Evolutionary conservation across 2,329 filamentous ascomycete genomes (phyloP).

Genomic region (Ceratocystis harringtonii): DNA sequence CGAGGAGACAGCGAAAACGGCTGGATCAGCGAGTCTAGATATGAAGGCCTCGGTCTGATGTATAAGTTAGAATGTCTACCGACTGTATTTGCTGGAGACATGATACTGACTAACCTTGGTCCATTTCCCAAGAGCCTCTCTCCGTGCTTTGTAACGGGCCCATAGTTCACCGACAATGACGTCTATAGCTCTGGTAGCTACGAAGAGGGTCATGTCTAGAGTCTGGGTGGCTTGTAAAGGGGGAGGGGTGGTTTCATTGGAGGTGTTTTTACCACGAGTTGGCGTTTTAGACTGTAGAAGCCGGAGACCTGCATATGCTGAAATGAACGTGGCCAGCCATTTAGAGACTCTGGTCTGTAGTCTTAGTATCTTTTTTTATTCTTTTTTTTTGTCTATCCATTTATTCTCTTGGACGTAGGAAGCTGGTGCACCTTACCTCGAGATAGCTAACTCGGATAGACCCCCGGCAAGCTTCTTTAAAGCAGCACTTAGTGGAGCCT

Average conservation of each 20-base stretch:
- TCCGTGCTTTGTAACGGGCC: conserved; percentile 34
- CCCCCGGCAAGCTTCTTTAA: conserved; percentile 12
- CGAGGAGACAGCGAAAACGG: conserved; percentile 56
- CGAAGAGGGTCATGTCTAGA: conserved; percentile 70
- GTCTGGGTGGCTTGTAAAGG: conserved; percentile 42
- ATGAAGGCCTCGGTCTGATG: conserved; percentile 23
- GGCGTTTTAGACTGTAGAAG: conserved; percentile 42
- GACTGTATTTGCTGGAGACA: background rate
- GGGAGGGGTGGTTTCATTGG: conserved; percentile 25
- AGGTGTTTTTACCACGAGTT: conserved; percentile 23
- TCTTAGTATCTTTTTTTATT: background rate
- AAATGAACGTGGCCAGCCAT: conserved; percentile 44
- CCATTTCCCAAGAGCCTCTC: conserved; percentile 33
- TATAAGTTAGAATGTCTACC: conserved; percentile 5
- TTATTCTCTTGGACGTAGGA: background rate
- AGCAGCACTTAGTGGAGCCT: conserved; percentile 11
- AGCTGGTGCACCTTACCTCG: conserved; percentile 5
- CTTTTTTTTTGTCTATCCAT: too few species aligned
- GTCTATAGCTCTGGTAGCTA: conserved; percentile 56
- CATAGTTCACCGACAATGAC: conserved; percentile 53
- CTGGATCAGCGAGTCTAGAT: conserved; percentile 40
- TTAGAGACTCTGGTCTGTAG: conserved; percentile 18
- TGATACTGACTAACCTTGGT: conserved; percentile 27
- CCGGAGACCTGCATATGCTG: conserved; percentile 41
- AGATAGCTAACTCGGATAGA: conserved; percentile 7